These are phyloP conservation scores for Claviceps digitariae DNA, from an alignment of 2,329 filamentous ascomycete genomes.

Conservation along the genomic window DNA sequence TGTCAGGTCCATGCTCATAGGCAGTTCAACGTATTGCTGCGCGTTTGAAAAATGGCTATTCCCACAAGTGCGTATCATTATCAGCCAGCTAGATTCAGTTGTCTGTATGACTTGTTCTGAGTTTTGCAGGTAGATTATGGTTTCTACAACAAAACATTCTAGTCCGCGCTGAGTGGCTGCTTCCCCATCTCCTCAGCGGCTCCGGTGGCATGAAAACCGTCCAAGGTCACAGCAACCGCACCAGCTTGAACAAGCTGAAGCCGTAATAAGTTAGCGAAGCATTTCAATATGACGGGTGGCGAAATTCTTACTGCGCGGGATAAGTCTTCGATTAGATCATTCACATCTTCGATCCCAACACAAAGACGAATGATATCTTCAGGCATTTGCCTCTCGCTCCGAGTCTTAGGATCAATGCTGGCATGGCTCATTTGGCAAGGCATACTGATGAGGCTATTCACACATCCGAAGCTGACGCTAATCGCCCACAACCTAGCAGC, in stretches of 20 bases:
- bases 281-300: not conserved
- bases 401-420: slow-evolving; percentile 90
- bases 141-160: not conserved
- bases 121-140: not conserved
- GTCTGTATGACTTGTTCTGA: not conserved
- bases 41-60: not conserved
- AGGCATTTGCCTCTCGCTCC: slow-evolving; percentile 78
- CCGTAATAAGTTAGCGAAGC: not conserved
- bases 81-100: not conserved
- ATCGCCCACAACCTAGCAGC: slow-evolving; percentile 86
- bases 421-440: slow-evolving; percentile 99
- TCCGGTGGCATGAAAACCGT: slow-evolving; percentile 60
- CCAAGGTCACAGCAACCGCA: slow-evolving; percentile 72
- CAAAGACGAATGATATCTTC: slow-evolving; percentile 94
- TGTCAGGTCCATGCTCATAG: not conserved
- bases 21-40: not conserved
- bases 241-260: slow-evolving; percentile 78
- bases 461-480: slow-evolving; percentile 93
- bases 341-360: slow-evolving; percentile 86
- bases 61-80: not conserved
- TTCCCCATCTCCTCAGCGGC: slow-evolving; percentile 19
- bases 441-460: slow-evolving; percentile 98
- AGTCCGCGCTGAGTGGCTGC: not conserved
- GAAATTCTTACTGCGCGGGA: slow-evolving; percentile 63
- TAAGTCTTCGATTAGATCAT: slow-evolving; percentile 87